Evolutionary conservation across 2,329 filamentous ascomycete species (phyloP), one percentile per base, ranked within the genome.

Genomic region (Aspergillus tamarii): DNA sequence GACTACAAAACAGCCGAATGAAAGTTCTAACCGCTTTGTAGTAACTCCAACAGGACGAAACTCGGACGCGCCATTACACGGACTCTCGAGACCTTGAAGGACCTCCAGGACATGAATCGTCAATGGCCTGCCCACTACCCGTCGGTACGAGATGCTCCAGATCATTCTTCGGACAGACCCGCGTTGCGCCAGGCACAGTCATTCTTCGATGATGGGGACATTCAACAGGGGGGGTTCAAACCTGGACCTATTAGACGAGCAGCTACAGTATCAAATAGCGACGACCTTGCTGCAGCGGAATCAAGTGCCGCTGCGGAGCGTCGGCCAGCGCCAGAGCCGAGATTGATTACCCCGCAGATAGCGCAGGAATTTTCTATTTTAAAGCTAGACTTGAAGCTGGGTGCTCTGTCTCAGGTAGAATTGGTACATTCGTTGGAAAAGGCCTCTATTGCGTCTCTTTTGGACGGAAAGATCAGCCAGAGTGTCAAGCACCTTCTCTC

Each of bases 121-220:
- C 87, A 89, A 73, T 98, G 95, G 95, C 95, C 95, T 1, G 94
- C 94, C 36, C 92, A 96, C 76, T 99, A 99, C 76, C 95, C 95
- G 59, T 92, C 94, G 2, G 75, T 76, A 9, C 74, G 75, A 59
- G 73, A 60, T 60, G 65, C 60, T n/a, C 67, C 73, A 39, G 60
- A 64, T 26, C 72, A 72, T 11, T 69, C 72, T 21, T 65, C 70
- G 66, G 75, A 64, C 70, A 80, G 77, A 60, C 77, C 80, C 10
- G 62, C 69, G 7, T 61, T 81, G 36, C 72, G 76, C 1, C 76
- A 78, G 16, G 75, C 75, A 5, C 74, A 77, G 50, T 79, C 79
- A 1, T 74, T 74, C 30, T 64, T 74, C 46, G 74, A 76, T 55
- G 67, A 69, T 10, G 54, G 67, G 28, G 70, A 70, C 19, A 61